phyloP scores from a whole-genome alignment of 306 rosid genomes.

The Psophocarpus tetragonolobus region DNA sequence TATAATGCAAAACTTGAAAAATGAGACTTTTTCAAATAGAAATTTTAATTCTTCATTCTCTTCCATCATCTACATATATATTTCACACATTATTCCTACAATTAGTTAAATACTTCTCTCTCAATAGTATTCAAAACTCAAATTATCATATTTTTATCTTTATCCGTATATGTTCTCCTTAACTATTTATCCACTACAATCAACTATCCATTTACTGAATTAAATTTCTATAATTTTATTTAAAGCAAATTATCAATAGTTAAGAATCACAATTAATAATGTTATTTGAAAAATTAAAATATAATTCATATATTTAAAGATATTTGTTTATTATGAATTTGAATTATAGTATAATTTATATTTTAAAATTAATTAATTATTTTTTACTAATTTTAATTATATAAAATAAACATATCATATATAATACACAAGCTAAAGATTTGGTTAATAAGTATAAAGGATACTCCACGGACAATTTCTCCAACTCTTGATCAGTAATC shows the following conservation, averaged over 20 bases:
- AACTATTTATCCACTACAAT: background rate
- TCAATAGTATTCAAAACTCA: background rate
- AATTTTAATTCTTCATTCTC: background rate
- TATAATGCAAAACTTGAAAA: background rate
- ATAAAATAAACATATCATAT: background rate
- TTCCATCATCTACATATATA: background rate
- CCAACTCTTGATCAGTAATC: conserved; percentile 84
- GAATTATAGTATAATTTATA: background rate
- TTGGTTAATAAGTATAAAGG: conserved; percentile 39
- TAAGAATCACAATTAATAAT: background rate
- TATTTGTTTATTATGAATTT: background rate
- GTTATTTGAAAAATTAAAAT: background rate
- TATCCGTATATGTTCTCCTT: background rate
- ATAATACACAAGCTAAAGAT: background rate
- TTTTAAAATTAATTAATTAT: background rate
- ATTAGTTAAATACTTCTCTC: background rate
- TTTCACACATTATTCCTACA: background rate
- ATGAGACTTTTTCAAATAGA: background rate
- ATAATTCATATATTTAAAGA: background rate
- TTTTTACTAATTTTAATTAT: background rate
- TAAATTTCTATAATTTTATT: background rate
- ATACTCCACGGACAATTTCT: conserved; percentile 87
- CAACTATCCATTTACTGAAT: background rate
- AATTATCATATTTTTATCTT: background rate
- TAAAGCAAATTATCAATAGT: background rate